Base-by-base conservation (phyloP, 2,329 filamentous ascomycete species). In the Ophiobolus disseminans region DNA sequence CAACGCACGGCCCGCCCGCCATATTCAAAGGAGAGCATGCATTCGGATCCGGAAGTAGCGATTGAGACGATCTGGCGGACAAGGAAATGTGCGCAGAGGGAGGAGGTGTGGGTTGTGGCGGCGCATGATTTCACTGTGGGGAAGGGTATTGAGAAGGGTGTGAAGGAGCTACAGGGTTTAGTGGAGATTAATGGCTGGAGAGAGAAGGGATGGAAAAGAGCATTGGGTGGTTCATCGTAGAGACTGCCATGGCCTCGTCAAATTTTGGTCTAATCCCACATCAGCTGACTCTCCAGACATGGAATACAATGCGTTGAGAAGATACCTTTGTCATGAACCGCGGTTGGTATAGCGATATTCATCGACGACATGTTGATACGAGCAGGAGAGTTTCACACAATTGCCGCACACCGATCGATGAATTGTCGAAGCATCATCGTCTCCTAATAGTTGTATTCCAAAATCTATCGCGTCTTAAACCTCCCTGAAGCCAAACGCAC, bases 101-200 rank as follows among this genome's bases (percentile, higher is more conserved):
- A 61, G 0, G 63, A 68, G 20, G 36, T 70, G 3, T 70, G 65
- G 64, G 64, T 70, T 5, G 39, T 69, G 40, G 66, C 60, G 8
- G 68, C 67, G 6, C 68, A 72, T 40, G 67, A 72, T 21, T 62
- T 57, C 22, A 68, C 57, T 37, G 48, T 68, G 16, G 62, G 63
- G 3, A 55, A 67, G 22, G 46, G 41, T 1, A 62, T 70, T 26
- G 40, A 48, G 17, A 40, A 55, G 3, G 61, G 55, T 2, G 41
- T 52, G 43, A 60, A 59, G 41, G 57, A 60, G 23, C 58, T 72
- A 7, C 40, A 62, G 21, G 65, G 66, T 0, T 47, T 69, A 8
- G 44, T 67, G 10, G 37, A 50, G 23, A 39, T 70, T 20, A 63
- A 65, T 23, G 55, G 52, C 1, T 70, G 68, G 66, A 45, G 20